A percentile compares a stretch with the other conserved stretches of the same genome.
Conservation (phyloP, 2,329 filamentous ascomycete species). For the Tolypocladium endophyticum region DNA sequence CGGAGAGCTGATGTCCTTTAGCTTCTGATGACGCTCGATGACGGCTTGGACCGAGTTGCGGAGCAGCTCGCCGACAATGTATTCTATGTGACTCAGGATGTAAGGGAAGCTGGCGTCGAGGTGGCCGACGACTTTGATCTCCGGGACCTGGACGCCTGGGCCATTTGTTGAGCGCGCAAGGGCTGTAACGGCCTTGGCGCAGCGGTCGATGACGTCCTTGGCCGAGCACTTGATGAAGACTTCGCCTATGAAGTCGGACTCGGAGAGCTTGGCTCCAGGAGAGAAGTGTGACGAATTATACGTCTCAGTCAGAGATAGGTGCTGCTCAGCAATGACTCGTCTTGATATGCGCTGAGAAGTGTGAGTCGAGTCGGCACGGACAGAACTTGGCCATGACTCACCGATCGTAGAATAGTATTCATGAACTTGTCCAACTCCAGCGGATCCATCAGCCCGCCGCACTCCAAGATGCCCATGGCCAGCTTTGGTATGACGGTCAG, state of each 20-base stretch:
- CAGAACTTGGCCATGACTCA: slow-evolving; percentile 28
- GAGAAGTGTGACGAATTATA: slow-evolving; percentile 88
- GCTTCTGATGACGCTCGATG: slow-evolving; percentile 58
- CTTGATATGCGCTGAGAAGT: slow-evolving; percentile 70
- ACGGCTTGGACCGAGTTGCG: slow-evolving; percentile 92
- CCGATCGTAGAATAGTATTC: slow-evolving; percentile 83
- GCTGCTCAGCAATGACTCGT: slow-evolving; percentile 93
- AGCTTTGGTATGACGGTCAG: slow-evolving; percentile 88
- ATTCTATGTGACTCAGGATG: slow-evolving; percentile 90
- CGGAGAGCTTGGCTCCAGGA: slow-evolving; percentile 60
- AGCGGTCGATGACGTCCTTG: slow-evolving; percentile 76
- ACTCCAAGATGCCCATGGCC: slow-evolving; percentile 89
- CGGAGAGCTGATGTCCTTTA: slow-evolving; percentile 13
- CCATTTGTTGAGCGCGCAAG: slow-evolving; percentile 70
- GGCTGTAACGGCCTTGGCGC: slow-evolving; percentile 63
- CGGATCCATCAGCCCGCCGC: slow-evolving; percentile 68
- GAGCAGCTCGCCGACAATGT: slow-evolving; percentile 90
- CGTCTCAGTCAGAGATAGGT: slow-evolving; percentile 87
- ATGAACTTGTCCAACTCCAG: slow-evolving; percentile 86
- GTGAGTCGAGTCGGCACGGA: not conserved
- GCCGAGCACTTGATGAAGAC: slow-evolving; percentile 91
- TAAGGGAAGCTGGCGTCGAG: slow-evolving; percentile 88
- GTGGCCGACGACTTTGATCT: slow-evolving; percentile 76
- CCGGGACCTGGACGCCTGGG: slow-evolving; percentile 59
- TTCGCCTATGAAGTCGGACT: slow-evolving; percentile 83